Evolutionary conservation across 140 eudicot species (phyloP), one percentile per base, ranked within the genome.

Genomic region (Bidens hawaiensis): DNA sequence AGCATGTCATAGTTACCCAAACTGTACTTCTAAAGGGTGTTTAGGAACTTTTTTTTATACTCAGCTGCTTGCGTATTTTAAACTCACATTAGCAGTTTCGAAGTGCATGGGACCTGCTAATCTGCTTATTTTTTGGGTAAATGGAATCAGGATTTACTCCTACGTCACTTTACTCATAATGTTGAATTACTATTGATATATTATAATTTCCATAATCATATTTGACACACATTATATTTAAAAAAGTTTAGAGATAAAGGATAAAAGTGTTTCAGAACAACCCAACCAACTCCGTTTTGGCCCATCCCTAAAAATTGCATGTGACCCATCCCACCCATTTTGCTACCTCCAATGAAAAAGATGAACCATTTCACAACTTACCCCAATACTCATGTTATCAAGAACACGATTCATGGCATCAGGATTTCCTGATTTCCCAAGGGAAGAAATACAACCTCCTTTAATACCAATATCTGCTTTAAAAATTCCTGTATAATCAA

Each of bases 341-440:
- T 43, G 26, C 26, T 19, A 56, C 43, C 62, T 30, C 24, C 9
- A 31, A 16, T 31, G 9, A 58, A 27, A 30, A 58, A 4, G 46
- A 33, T 58, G 17, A 61, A 51, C 46, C 62, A 40, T 25, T 43
- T 42, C 38, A 18, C 64, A 30, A 76, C 81, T 76, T 57, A 89
- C 97, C 76, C 99, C 99, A 64, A 93, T 76, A 46, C 74, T 76
- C 96, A 83, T 83, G 75, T 76, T 68, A 27, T 55, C 24, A 6
- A 58, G 57, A 11, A 86, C 94, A 63, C 83, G 85, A 31, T 85
- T 67, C 99, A 93, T 85, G 67, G 77, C 74, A 77, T 93, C 95
- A 10, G 96, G 99, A 64, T 93, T 93, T 41, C 99, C 99, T 13
- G 99, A 80, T 83, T 93, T 93, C 50, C 99, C 96, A 56, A 93